phyloP scores from a whole-genome alignment of 192 early-diverging fungal species.

The Gryganskiella cystojenkinii region DNA sequence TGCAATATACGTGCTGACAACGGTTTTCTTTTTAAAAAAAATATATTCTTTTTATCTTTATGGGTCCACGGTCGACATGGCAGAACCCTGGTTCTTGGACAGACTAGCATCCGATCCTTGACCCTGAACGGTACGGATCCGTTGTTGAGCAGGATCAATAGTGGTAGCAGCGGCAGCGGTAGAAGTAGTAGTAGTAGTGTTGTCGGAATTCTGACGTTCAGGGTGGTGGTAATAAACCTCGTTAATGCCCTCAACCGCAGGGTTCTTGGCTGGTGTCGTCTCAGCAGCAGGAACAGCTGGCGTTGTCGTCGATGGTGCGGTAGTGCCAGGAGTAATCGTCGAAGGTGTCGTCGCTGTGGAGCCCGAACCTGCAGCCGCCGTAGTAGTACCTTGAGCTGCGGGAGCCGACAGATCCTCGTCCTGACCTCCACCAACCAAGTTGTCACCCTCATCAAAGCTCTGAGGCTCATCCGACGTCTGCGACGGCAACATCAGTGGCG shows the following conservation, averaged over 20 bases:
- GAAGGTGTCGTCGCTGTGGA: not conserved
- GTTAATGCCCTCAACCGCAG: constrained; percentile 46
- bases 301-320: no score
- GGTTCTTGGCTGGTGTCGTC: not conserved
- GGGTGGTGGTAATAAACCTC: constrained; percentile 61
- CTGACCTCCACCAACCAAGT: constrained; percentile 44
- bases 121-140: constrained; percentile 24
- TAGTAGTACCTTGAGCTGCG: not conserved
- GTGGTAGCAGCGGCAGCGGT: not conserved
- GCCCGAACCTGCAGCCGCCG: not conserved
- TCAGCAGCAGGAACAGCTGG: not conserved
- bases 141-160: not conserved
- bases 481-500: constrained; percentile 33
- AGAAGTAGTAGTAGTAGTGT: not conserved
- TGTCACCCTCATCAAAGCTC: constrained; percentile 32
- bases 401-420: constrained; percentile 18
- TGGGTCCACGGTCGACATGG: no score
- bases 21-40: no score
- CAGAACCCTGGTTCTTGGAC: not conserved
- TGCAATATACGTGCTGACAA: no score
- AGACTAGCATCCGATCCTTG: constrained; percentile 23
- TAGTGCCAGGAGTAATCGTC: no score
- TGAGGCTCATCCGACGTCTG: constrained; percentile 27
- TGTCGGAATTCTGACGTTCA: constrained; percentile 15
- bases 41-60: no score